Percentiles rank a stretch among this genome's conserved stretches.
phyloP scores from a whole-genome alignment of 2,329 filamentous ascomycete species.

The Aspergillus fructus region DNA sequence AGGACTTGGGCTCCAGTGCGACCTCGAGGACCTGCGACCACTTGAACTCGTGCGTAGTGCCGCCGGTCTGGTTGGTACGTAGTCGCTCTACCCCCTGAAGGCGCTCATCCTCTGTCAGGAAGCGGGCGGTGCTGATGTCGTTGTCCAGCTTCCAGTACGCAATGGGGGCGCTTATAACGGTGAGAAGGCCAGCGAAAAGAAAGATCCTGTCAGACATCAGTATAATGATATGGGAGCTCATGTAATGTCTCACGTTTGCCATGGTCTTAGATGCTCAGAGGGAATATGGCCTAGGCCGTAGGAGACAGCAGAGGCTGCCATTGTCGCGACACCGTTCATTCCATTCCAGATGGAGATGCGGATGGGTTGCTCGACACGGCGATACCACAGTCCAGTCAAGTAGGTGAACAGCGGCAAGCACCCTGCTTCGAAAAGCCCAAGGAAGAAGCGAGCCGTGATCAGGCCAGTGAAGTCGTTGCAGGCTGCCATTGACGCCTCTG shows the following conservation, averaged over 20 bases:
- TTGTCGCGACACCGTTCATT: conserved; percentile 59
- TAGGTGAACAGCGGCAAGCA: conserved; percentile 48
- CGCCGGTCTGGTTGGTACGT: conserved; percentile 52
- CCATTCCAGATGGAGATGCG: conserved; percentile 66
- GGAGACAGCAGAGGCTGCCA: conserved; percentile 56
- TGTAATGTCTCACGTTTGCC: conserved; percentile 49
- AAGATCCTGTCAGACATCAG: conserved; percentile 47
- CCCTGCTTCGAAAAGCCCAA: conserved; percentile 55
- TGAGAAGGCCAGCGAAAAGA: conserved; percentile 61
- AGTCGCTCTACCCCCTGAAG: conserved; percentile 50
- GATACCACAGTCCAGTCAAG: conserved; percentile 49
- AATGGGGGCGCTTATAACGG: conserved; percentile 57
- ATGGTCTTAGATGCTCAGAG: conserved; percentile 43
- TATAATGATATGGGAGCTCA: no score
- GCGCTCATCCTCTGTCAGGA: conserved; percentile 47
- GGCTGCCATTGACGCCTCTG: conserved; percentile 49
- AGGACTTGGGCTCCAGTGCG: conserved; percentile 49
- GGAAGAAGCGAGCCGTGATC: conserved; percentile 52
- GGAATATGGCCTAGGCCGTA: conserved; percentile 58
- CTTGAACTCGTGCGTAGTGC: conserved; percentile 48
- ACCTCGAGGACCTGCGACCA: conserved; percentile 45
- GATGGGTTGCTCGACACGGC: conserved; percentile 59
- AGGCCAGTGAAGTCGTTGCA: conserved; percentile 48
- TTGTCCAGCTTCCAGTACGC: conserved; percentile 60
- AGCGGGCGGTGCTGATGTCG: conserved; percentile 54